phyloP scores from a whole-genome alignment of 495 filamentous ascomycete genomes.

The Penicillium angulare region DNA sequence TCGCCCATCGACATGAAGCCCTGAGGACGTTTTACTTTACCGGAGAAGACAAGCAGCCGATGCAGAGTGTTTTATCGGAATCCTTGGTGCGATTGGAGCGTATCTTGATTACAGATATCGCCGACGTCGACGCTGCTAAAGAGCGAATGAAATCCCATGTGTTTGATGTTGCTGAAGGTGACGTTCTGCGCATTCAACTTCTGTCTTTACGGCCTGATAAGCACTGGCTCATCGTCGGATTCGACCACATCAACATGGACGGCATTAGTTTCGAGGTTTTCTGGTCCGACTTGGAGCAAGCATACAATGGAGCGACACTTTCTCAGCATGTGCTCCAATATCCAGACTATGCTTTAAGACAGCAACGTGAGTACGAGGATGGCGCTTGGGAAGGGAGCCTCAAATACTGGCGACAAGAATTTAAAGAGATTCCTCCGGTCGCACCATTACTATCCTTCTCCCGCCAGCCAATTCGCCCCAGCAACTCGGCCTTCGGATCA shows the following conservation, averaged over 20 bases:
- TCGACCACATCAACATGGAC: constrained; percentile 52
- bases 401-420: constrained; percentile 36
- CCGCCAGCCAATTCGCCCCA: constrained; percentile 6
- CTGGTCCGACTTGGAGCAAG: constrained; percentile 37
- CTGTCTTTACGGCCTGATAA: constrained; percentile 11
- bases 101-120: constrained; percentile 3
- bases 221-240: constrained; percentile 33
- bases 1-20: constrained; percentile 40
- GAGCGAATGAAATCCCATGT: constrained; percentile 17
- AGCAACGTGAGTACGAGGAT: constrained; percentile 17
- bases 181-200: constrained; percentile 26
- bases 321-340: constrained; percentile 16
- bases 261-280: constrained; percentile 38
- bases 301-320: constrained; percentile 29
- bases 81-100: constrained; percentile 21
- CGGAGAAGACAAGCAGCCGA: constrained; percentile 12
- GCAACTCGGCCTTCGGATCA: constrained; percentile 9
- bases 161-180: constrained; percentile 32
- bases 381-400: constrained; percentile 20
- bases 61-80: constrained; percentile 20
- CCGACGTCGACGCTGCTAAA: constrained; percentile 11
- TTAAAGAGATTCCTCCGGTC: constrained; percentile 17
- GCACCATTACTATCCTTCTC: constrained; percentile 41
- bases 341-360: constrained; percentile 23
- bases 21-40: constrained; percentile 41